Base-by-base conservation (phyloP, 192 early-diverging fungal genomes). In the Coemansia sp. region DNA sequence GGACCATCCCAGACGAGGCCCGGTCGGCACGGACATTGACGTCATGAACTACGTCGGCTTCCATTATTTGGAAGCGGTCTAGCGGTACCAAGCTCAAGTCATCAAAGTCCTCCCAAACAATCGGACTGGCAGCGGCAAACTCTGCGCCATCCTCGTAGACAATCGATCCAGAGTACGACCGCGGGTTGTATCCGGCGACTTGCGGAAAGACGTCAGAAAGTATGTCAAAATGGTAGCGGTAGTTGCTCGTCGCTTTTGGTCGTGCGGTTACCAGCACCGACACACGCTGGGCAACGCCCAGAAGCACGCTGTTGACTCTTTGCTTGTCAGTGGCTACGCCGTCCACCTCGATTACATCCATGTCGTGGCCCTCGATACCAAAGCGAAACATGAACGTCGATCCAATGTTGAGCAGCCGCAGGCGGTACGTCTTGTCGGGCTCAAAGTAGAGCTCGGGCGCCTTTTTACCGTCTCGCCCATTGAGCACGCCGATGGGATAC, bases 281-380 rank as follows among this genome's bases (percentile, higher is more conserved):
- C 43, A 86, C 78, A 11, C 94, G 88, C 75, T 94, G 93, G 8
- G 90, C 94, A 60, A 87, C 85, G 6, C 86, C 87, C 22, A 94
- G n/a, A 15, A 80, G 65, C 35, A 93, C 79, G 40, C 76, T 82
- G 3, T 76, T 47, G 17, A 89, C 88, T n/a, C 72, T 77, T 22
- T 58, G 73, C 19, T 77, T 78, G 45, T 88, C 73, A 1, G 86
- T 84, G 24, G 87, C 75, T 20, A 87, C 83, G 41, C 93, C 93
- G 53, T 94, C 93, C 29, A 85, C 85, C 79, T 94, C 93, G 64
- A 96, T 91, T 19, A 96, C 79, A 58, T 85, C 62, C 80, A 96
- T 82, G 17, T 86, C 80, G 82, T 94, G 94, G 49, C 86, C 89
- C 65, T 90, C 90, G 62, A 96, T 89, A 53, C 79, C 78, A 51